phyloP scores from a whole-genome alignment of 306 rosid genomes.

The Prinsepia uniflora region DNA sequence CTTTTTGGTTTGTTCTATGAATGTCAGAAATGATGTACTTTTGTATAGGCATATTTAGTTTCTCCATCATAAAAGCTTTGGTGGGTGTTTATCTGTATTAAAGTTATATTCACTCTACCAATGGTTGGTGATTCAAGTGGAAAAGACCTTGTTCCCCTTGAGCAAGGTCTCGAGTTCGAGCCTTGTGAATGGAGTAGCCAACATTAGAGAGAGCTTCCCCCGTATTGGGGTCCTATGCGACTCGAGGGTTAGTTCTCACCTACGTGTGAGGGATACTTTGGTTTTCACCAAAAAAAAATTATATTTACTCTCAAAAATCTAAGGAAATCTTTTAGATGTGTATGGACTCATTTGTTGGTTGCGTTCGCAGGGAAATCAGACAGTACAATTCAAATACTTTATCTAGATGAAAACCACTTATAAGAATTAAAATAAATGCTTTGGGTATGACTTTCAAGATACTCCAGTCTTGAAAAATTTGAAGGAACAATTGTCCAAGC shows the following conservation, averaged over 20 bases:
- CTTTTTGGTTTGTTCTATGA: conserved; percentile 10
- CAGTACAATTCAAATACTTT: neutral
- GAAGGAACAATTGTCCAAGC: no score
- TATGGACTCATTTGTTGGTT: neutral
- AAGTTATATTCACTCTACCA: neutral
- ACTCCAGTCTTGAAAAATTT: neutral
- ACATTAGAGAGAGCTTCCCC: no score
- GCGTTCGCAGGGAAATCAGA: neutral
- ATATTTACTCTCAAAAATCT: neutral
- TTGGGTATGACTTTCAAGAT: neutral
- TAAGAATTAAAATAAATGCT: neutral
- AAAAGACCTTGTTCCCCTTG: no score
- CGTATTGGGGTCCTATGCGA: no score
- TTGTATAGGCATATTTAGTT: neutral
- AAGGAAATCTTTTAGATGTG: neutral
- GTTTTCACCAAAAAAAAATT: no score
- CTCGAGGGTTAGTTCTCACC: no score
- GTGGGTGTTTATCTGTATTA: neutral
- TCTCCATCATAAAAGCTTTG: neutral
- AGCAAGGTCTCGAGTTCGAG: no score
- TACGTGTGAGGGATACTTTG: no score
- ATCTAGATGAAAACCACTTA: neutral
- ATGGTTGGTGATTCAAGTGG: no score
- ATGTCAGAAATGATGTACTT: neutral
- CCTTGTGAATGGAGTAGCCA: no score